Evolutionary conservation across 208 protist species (phyloP).

Genomic region (Leishmania amazonensis): DNA sequence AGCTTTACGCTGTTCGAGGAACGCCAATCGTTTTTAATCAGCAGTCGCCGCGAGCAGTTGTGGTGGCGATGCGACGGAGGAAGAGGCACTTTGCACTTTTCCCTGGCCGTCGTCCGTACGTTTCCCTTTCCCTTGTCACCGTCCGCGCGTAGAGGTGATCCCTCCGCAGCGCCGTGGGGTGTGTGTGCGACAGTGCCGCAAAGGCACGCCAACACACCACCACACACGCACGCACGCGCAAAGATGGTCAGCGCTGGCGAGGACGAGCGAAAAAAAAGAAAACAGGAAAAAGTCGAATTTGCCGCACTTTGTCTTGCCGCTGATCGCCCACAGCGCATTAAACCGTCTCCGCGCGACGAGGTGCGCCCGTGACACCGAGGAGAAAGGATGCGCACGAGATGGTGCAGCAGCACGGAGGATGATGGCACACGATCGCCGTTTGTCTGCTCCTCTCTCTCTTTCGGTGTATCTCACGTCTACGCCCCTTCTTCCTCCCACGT

Average conservation of each 20-base stretch:
- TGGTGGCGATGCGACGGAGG: background rate
- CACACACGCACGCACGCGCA: too few species aligned
- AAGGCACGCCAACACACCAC: background rate
- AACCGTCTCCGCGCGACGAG: background rate
- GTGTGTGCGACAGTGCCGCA: background rate
- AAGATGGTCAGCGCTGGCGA: background rate
- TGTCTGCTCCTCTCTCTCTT: background rate
- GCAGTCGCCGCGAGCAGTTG: background rate
- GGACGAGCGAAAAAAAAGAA: background rate
- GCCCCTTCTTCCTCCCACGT: background rate
- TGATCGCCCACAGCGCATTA: background rate
- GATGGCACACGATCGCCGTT: background rate
- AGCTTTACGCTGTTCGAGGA: background rate
- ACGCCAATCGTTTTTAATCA: background rate
- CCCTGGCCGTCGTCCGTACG: background rate
- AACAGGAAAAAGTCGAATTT: background rate
- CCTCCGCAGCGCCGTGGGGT: background rate
- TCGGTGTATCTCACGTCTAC: background rate
- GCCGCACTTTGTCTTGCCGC: too few species aligned
- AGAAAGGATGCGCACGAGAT: background rate
- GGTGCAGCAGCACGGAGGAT: background rate
- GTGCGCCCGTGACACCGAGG: background rate
- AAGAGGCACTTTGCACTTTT: background rate
- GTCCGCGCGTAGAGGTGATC: background rate
- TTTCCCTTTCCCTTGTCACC: background rate